Evolutionary conservation across 768 basidiomycete genomes (phyloP).

Genomic region (Calocybe cyanea): DNA sequence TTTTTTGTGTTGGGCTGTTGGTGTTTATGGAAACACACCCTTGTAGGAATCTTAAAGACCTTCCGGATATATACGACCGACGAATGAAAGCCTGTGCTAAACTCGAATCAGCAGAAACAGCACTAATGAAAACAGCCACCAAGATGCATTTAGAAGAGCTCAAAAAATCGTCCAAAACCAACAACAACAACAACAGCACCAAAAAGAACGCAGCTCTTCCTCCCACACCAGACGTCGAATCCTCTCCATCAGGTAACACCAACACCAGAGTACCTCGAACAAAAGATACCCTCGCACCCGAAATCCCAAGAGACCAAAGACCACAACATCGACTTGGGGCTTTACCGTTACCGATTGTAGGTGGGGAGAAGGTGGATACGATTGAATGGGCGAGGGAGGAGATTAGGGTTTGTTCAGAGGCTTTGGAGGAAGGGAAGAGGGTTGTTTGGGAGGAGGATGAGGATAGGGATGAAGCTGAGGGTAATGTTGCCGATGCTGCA

Average conservation of each 20-base stretch:
- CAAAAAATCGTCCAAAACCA: constrained; percentile 39
- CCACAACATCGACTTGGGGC: constrained; percentile 76
- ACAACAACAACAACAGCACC: neutral
- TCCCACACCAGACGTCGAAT: constrained; percentile 23
- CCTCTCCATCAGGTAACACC: constrained; percentile 20
- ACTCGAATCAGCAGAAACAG: constrained; percentile 84
- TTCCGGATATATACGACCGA: constrained; percentile 80
- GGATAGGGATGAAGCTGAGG: too few relatives aligned
- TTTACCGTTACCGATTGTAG: constrained; percentile 50
- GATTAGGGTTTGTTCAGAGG: constrained; percentile 51
- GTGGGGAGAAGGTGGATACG: constrained; percentile 88
- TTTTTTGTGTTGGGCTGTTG: too few relatives aligned
- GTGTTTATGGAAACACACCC: too few relatives aligned
- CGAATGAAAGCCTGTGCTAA: constrained; percentile 69
- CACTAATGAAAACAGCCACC: constrained; percentile 68
- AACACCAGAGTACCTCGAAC: constrained; percentile 16
- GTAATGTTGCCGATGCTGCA: too few relatives aligned
- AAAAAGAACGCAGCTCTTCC: too few relatives aligned
- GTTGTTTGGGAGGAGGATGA: too few relatives aligned
- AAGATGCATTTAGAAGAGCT: constrained; percentile 61
- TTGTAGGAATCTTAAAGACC: constrained; percentile 75
- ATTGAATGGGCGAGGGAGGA: constrained; percentile 87
- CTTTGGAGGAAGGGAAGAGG: constrained; percentile 34
- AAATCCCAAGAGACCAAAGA: constrained; percentile 66
- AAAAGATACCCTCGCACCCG: constrained; percentile 17